Evolutionary conservation across 768 basidiomycete genomes (phyloP).

Genomic region (Neoboletus magnificus): DNA sequence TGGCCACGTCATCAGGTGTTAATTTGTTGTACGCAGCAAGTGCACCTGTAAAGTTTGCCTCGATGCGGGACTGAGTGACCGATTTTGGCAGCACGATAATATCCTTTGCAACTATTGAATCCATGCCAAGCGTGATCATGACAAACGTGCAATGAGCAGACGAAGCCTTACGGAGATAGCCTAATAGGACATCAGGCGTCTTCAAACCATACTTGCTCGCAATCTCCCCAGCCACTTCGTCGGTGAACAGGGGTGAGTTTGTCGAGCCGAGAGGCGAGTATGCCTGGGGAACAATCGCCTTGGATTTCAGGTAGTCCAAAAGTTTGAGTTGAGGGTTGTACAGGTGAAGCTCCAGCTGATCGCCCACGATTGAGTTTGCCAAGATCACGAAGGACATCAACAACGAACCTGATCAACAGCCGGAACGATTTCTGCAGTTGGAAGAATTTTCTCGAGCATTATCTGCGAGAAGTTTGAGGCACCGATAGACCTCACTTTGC

Average conservation of each 20-base stretch:
- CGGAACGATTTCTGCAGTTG: slow-evolving; percentile 63
- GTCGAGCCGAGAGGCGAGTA: slow-evolving; percentile 80
- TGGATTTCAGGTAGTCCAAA: slow-evolving; percentile 55
- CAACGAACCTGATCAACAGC: slow-evolving; percentile 65
- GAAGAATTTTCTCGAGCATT: slow-evolving; percentile 67
- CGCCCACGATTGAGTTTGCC: background rate
- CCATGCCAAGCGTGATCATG: background rate
- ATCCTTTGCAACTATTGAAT: slow-evolving; percentile 53
- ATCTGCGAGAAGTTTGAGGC: slow-evolving; percentile 72
- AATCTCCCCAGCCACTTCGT: slow-evolving; percentile 57
- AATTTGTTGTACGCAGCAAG: slow-evolving; percentile 45
- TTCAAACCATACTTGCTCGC: slow-evolving; percentile 55
- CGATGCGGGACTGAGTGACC: slow-evolving; percentile 67
- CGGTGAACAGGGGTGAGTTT: slow-evolving; percentile 60
- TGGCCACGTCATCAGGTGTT: slow-evolving; percentile 47
- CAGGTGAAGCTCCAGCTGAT: slow-evolving; percentile 67
- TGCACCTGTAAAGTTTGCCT: slow-evolving; percentile 53
- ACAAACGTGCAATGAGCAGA: background rate
- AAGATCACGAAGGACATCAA: background rate
- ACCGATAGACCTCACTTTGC: slow-evolving; percentile 65
- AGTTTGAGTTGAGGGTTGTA: slow-evolving; percentile 76
- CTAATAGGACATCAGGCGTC: slow-evolving; percentile 57
- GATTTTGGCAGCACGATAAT: slow-evolving; percentile 74
- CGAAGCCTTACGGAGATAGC: slow-evolving; percentile 51
- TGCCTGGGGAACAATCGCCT: slow-evolving; percentile 70